Base-by-base conservation (phyloP, 768 basidiomycete species). In the Lactarius vividus region DNA sequence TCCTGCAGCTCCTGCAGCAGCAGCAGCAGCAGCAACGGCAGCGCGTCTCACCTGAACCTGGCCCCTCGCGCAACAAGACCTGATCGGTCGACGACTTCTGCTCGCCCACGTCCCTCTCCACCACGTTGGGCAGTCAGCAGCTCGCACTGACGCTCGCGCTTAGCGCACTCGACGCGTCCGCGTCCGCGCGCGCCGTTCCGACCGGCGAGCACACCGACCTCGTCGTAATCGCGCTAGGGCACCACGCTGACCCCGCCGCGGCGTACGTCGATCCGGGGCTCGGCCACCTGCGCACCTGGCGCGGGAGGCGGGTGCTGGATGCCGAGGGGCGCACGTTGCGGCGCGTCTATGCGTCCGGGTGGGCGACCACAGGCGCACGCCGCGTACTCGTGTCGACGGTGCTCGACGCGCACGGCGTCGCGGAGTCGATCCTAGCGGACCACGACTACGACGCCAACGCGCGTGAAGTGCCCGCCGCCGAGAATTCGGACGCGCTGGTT, bases 321-420 rank as follows among this genome's bases (percentile, higher is more conserved):
- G 70, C 75, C 3, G 69, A 69, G 4, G 74, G 77, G 13, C 71
- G 71, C 1, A 63, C 74, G n/a, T 70, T 88, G 49, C 81, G 79
- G 44, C 85, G 85, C 64, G 80, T 95, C n/a, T 99, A 97, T 73
- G 89, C 92, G 1, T 88, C 92, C 1, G 96, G 96, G 11, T 99
- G 96, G 96, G 89, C 93, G 2, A 89, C 93, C 2, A 87, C 84
- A 3, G 96, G 96, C 39, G 94, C 96, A 0, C 88, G 86, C 61
- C 96, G 96, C 11, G 95, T 98, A 11, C 81, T 98, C 55, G 96
- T 94, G 1, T 82, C 88, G 4, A 97, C 96, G 39, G 94, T 99
- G 95, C 86, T 93, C 76, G 84, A 97, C 73, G 92, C 96, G 26
- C 94, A 94, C 73, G 81, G 82, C 3, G 86, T 92, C 4, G 89